Evolutionary conservation across 108 stramenopile species (phyloP).

Genomic region (Nannochloropsis salina): DNA sequence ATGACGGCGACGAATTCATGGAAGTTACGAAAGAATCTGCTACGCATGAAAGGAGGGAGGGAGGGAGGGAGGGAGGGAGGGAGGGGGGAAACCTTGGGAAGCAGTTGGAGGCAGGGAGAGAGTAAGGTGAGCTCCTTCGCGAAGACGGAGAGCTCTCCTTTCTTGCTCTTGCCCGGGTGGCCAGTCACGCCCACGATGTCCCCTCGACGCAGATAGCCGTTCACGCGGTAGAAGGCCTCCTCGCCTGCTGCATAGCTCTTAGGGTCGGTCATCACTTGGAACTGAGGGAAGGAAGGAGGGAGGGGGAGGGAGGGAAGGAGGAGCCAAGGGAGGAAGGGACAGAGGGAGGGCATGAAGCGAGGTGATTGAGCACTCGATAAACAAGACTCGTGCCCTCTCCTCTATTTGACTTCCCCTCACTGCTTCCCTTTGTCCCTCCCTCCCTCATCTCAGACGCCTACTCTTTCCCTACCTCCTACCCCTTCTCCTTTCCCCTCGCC

Average conservation of each 20-base stretch:
- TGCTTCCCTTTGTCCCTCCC: background rate
- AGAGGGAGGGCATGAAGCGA: background rate
- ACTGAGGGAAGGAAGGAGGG: background rate
- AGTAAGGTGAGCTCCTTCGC: slow-evolving; percentile 72
- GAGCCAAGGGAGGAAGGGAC: background rate
- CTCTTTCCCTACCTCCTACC: background rate
- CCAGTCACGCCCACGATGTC: slow-evolving; percentile 94
- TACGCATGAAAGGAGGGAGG: slow-evolving; percentile 27
- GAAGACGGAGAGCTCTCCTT: slow-evolving; percentile 94
- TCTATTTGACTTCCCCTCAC: no score
- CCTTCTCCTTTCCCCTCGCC: background rate
- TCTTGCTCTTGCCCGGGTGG: slow-evolving; percentile 82
- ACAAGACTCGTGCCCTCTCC: background rate
- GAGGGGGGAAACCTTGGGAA: slow-evolving; percentile 68
- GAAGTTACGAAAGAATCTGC: background rate
- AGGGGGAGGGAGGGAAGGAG: slow-evolving; percentile 2
- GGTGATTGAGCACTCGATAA: no score
- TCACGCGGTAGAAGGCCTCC: slow-evolving; percentile 67
- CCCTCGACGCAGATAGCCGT: slow-evolving; percentile 59
- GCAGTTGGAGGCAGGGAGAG: slow-evolving; percentile 97
- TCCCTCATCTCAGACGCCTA: background rate
- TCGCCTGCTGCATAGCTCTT: slow-evolving; percentile 70
- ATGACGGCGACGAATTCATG: background rate
- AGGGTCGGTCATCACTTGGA: slow-evolving; percentile 60
- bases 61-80: slow-evolving; percentile 38